A percentile compares a stretch with the other conserved stretches of the same genome.
phyloP scores from a whole-genome alignment of 1,284 basidiomycete species.

The Termitomyces sp. region DNA sequence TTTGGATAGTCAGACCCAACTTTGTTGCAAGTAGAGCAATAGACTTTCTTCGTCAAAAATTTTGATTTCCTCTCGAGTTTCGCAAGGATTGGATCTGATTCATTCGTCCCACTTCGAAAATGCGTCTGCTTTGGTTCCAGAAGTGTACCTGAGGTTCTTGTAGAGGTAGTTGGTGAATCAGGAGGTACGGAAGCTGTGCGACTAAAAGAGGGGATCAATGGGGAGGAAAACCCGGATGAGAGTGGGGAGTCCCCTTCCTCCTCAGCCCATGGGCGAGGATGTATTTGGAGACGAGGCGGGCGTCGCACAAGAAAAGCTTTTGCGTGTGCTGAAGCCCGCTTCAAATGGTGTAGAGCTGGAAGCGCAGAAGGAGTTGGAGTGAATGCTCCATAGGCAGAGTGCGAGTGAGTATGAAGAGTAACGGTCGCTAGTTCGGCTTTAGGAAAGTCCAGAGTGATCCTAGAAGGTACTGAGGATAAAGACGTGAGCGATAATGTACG shows the following conservation, averaged over 20 bases:
- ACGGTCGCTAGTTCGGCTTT: conserved; percentile 28
- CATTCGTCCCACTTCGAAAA: conserved; percentile 22
- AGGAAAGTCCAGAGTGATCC: conserved; percentile 12
- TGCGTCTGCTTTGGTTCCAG: conserved; percentile 21
- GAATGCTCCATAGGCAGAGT: conserved; percentile 46
- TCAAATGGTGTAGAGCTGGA: conserved; percentile 24
- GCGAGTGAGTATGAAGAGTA: conserved; percentile 25
- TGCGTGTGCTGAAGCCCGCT: conserved; percentile 9
- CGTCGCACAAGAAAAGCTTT: neutral
- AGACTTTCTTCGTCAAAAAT: conserved; percentile 36
- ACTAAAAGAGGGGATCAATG: conserved; percentile 30
- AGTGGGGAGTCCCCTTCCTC: conserved; percentile 27
- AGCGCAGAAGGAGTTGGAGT: conserved; percentile 37
- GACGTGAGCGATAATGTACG: conserved; percentile 20
- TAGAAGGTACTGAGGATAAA: conserved; percentile 13
- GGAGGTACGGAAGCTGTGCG: conserved; percentile 24
- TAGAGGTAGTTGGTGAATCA: conserved; percentile 22
- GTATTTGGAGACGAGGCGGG: conserved; percentile 10
- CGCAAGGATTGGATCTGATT: conserved; percentile 47
- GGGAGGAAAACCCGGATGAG: conserved; percentile 23
- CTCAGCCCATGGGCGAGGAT: conserved; percentile 7
- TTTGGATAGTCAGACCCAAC: conserved; percentile 58
- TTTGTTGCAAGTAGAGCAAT: conserved; percentile 55
- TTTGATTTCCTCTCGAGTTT: conserved; percentile 53
- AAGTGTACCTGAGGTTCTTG: conserved; percentile 22